phyloP scores from a whole-genome alignment of 2,329 filamentous ascomycete genomes.

The Pseudocercospora macadamiae region DNA sequence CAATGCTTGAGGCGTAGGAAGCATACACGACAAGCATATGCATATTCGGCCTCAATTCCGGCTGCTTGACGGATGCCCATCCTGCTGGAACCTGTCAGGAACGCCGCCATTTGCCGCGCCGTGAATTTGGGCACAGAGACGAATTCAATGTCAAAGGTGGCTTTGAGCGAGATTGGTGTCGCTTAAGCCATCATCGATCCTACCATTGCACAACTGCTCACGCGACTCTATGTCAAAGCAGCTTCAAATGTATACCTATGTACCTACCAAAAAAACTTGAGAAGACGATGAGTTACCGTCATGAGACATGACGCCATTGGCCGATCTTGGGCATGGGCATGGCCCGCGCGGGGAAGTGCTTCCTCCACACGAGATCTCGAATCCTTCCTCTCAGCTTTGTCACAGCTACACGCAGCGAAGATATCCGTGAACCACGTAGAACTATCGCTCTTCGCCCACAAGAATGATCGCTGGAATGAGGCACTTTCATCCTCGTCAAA shows the following conservation, averaged over 20 bases:
- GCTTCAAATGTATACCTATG: neutral
- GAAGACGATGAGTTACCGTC: neutral
- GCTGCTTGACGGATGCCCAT: neutral
- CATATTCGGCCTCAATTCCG: conserved; percentile 8
- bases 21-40: conserved; percentile 7
- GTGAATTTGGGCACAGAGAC: no score
- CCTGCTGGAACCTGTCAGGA: neutral
- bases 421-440: no score
- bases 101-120: neutral
- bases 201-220: neutral
- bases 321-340: conserved; percentile 13
- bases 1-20: conserved; percentile 1
- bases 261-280: neutral
- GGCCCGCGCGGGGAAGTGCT: neutral
- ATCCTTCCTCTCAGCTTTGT: neutral
- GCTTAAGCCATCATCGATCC: neutral
- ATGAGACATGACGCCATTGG: conserved; percentile 10
- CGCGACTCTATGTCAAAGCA: neutral
- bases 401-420: neutral
- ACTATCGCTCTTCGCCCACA: no score
- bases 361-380: neutral
- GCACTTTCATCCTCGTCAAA: no score
- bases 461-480: no score
- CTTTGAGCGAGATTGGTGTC: neutral
- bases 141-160: neutral